Evolutionary conservation across 2,329 filamentous ascomycete genomes (phyloP), one percentile per base, ranked within the genome.

Genomic region (Trichoderma harzianum): DNA sequence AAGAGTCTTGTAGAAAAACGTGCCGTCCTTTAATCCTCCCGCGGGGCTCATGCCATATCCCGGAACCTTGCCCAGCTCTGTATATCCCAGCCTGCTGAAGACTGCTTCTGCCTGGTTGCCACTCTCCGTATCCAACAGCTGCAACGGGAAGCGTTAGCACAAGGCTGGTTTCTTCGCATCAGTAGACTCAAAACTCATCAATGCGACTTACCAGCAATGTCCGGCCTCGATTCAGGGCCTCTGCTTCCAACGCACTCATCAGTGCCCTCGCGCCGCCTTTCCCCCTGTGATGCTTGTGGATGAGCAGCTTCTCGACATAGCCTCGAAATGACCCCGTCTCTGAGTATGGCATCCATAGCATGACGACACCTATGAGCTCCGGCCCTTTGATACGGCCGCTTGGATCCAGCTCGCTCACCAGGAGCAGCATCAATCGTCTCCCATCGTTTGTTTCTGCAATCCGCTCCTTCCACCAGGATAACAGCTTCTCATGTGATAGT

Each of bases 1-100:
- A 43, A 91, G 79, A 71, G 88, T 83, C 79, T 90, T 90, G 78
- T 89, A 91, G 75, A 89, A 88, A 75, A 89, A 88, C 0, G 85
- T 84, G 67, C 84, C 85, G 73, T 86, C 85, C 74, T 83, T 84
- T 69, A 87, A 78, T 58, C 83, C 83, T 30, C 86, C 84, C 12
- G 82, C 81, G 21, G 86, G 86, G 74, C 82, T 86, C 70, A 86
- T 79, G 65, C 82, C 84, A 79, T 86, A 89, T 58, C 83, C 83
- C 18, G 88, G 88, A 36, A 91, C 84, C 65, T 82, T 84, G 30
- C 89, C 89, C 18, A 87, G 78, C 77, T 86, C 84, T 10, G 79
- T 80, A 76, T 89, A 92, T 5, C 87, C 88, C n/a, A 91, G 80
- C 70, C 82, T 85, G 34, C 81, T 84, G 78, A 87, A 91, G 7